phyloP scores from a whole-genome alignment of 768 basidiomycete species.

The Trichaptum fuscoviolaceum region DNA sequence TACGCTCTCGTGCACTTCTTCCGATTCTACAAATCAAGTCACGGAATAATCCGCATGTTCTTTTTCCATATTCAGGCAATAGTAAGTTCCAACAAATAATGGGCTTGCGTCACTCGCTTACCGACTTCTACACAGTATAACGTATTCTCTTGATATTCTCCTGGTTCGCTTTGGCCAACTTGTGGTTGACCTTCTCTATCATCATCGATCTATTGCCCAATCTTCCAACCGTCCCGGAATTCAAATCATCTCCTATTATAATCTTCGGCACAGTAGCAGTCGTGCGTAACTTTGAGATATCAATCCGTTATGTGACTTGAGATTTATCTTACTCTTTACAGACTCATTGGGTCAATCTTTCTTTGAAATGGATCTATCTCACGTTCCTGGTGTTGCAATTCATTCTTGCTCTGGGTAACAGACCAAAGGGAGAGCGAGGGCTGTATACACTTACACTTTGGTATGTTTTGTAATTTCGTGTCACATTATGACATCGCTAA shows the following conservation, averaged over 20 bases:
- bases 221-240: conserved; percentile 15
- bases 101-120: neutral
- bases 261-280: conserved; percentile 69
- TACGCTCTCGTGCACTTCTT: conserved; percentile 94
- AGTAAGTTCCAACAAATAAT: conserved; percentile 38
- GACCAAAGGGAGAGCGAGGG: conserved; percentile 83
- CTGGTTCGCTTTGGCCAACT: conserved; percentile 89
- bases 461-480: conserved; percentile 31
- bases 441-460: conserved; percentile 70
- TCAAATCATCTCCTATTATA: conserved; percentile 26
- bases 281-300: conserved; percentile 39
- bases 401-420: conserved; percentile 68
- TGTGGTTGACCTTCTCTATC: conserved; percentile 95
- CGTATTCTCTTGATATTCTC: conserved; percentile 79
- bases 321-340: conserved; percentile 21
- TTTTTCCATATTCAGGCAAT: conserved; percentile 93
- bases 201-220: conserved; percentile 81
- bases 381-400: conserved; percentile 81
- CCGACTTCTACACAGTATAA: conserved; percentile 58
- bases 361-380: conserved; percentile 83
- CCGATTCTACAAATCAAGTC: conserved; percentile 78
- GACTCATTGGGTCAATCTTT: conserved; percentile 88
- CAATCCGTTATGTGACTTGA: neutral
- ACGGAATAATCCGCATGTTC: conserved; percentile 90
- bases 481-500: conserved; percentile 9